Base-by-base conservation (phyloP, 805 yeast species). In the Barnettozyma botsteinii region DNA sequence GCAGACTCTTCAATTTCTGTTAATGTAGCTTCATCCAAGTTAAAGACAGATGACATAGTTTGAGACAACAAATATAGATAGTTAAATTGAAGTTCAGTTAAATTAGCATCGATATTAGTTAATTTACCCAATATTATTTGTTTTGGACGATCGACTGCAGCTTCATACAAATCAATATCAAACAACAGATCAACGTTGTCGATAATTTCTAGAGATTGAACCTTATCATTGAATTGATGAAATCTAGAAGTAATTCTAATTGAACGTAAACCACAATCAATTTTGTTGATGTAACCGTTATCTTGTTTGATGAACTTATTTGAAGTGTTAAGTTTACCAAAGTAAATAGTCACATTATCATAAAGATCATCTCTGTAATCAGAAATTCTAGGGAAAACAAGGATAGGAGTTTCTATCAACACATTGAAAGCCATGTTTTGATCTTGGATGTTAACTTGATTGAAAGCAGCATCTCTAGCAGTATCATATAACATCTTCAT, bases 401-500 rank as follows among this genome's bases (percentile, higher is more conserved):
- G 66, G 9, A 82, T 82, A 0, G 98, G 99, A 1, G 97, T 86
- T 38, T 76, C 72, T 13, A 93, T 69, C 14, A 75, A 60, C 25
- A 94, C 61, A 51, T 89, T 84, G 55, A 89, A 73, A 47, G 79
- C 78, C 62, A 88, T 78, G 41, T 64, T 68, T 38, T 76, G 75
- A 43, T 74, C 69, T 31, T 73, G 73, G 31, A 80, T 68, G 32
- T 67, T 77, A 0, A 93, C 93, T 57, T 85, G 95, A 49, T 82
- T 76, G 49, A 87, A 74, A 0, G 98, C 96, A 10, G 88, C 85
- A 52, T 82, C 86, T 42, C 98, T 73, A 0, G 98, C 95, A 17
- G 74, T 67, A 53, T 93, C 98, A 59, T 85, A 94, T n/a, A 89
- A 69, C 4, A 75, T 76, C 60, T 93, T 93, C 95, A 91, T 86